phyloP scores from a whole-genome alignment of 1,284 basidiomycete genomes.

The Irpex sp. region DNA sequence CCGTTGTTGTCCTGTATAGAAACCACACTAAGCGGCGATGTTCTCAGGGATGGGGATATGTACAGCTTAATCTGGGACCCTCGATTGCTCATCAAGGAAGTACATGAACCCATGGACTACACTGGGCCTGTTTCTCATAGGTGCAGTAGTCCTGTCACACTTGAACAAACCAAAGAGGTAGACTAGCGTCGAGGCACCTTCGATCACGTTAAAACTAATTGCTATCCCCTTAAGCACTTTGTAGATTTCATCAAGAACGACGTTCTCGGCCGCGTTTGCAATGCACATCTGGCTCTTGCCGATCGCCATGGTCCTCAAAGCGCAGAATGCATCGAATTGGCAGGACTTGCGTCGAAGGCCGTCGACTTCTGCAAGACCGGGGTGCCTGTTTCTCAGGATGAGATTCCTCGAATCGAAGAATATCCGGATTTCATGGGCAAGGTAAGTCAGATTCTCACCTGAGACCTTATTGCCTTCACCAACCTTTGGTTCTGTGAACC shows the following conservation, averaged over 20 bases:
- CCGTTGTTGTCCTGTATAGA: background rate
- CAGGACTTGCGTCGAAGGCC: slow-evolving; percentile 10
- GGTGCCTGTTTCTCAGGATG: background rate
- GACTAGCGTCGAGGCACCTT: background rate
- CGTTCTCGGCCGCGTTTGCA: slow-evolving; percentile 13
- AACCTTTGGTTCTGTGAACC: too few species aligned
- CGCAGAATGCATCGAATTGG: slow-evolving; percentile 6
- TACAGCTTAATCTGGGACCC: slow-evolving; percentile 12
- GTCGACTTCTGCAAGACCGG: slow-evolving; percentile 14
- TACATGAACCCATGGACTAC: slow-evolving; percentile 13
- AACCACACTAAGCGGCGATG: background rate
- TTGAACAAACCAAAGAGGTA: slow-evolving; percentile 14
- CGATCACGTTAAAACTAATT: background rate
- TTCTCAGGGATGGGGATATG: slow-evolving; percentile 10
- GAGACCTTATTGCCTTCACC: too few species aligned
- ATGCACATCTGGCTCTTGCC: slow-evolving; percentile 13
- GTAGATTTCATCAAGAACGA: slow-evolving; percentile 13
- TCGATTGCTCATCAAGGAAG: slow-evolving; percentile 5
- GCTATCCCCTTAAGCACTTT: slow-evolving; percentile 8
- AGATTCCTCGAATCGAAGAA: slow-evolving; percentile 6
- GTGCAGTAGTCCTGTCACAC: slow-evolving; percentile 2
- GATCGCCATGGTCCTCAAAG: slow-evolving; percentile 2
- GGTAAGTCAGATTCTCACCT: background rate
- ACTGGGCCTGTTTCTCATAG: slow-evolving; percentile 1
- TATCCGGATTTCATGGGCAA: slow-evolving; percentile 17